phyloP scores from a whole-genome alignment of 2,329 filamentous ascomycete species.

The Colletotrichum tanaceti region DNA sequence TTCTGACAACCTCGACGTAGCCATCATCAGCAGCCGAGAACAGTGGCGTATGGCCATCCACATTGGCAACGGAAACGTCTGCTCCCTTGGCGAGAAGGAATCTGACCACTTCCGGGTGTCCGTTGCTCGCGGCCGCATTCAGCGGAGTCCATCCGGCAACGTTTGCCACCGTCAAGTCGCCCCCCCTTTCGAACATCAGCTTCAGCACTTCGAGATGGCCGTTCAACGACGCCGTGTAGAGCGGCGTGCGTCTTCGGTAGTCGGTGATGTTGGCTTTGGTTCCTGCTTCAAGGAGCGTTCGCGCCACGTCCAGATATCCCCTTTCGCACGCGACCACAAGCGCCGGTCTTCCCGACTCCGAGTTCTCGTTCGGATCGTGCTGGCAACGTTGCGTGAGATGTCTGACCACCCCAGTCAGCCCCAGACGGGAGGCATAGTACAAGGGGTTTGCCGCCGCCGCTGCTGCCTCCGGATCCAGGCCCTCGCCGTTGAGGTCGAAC shows the following conservation, averaged over 20 bases:
- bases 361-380: background rate
- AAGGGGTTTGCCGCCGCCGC: background rate
- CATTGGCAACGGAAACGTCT: background rate
- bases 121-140: fast-evolving
- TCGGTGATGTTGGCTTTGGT: background rate
- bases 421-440: conserved; percentile 4
- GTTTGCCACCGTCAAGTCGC: background rate
- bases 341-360: background rate
- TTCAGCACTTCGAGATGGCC: background rate
- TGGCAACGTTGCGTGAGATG: background rate
- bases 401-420: background rate
- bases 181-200: background rate
- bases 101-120: conserved; percentile 12
- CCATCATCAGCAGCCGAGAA: background rate
- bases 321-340: background rate
- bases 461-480: too few relatives aligned
- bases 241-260: background rate
- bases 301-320: conserved; percentile 12
- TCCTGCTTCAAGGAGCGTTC: conserved; percentile 20
- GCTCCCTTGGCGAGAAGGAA: conserved; percentile 22
- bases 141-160: background rate
- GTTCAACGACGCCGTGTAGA: background rate
- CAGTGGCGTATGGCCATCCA: conserved; percentile 1
- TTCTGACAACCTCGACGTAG: background rate
- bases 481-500: background rate